Evolutionary conservation across 495 filamentous ascomycete genomes (phyloP), one percentile per base, ranked within the genome.

Genomic region (Astrocystis sublimbata): DNA sequence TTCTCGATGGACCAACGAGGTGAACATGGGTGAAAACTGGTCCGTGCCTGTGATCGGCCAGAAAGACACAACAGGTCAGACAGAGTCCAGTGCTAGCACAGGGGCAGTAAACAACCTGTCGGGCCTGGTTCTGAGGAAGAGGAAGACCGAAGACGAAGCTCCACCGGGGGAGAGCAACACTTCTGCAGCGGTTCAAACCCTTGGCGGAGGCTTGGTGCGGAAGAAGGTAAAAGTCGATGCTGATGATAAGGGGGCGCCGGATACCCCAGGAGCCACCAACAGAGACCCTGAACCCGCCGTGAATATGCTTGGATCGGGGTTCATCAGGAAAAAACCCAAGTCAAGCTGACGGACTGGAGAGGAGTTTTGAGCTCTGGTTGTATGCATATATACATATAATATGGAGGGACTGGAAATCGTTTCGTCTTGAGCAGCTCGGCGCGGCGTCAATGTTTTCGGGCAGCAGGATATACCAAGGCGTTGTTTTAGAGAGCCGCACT

Each of bases 291-390:
- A 15, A 30, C 65, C 78, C 8, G 69, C 73, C 13, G 81, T 88
- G 47, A 89, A 87, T 64, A 75, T 86, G 58, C 78, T 90, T 8
- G 74, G 76, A 40, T 79, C 78, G 19, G 82, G 78, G 6, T 71
- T 90, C 63, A 77, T 91, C 17, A 75, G 85, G 67, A 91, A 88
- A 71, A 91, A 90, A 70, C 75, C 81, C 36, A 91, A 90, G 74
- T 66, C 72, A 13, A 35, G 21, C 13, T 61, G 17, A 61, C 35
- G 19, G 36, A 46, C 8, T 21, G 15, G 45, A 30, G 2, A 36
- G 15, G 23, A 5, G 7, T 19, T 17, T 12, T n/a, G n/a, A n/a
- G n/a, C n/a, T n/a, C n/a, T n/a, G n/a, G n/a, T n/a, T n/a, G n/a
- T n/a, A n/a, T n/a, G n/a, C n/a, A n/a, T n/a, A 10, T 31, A 30